phyloP scores from a whole-genome alignment of 495 filamentous ascomycete genomes.

The Pyrenopolyporus hunteri region DNA sequence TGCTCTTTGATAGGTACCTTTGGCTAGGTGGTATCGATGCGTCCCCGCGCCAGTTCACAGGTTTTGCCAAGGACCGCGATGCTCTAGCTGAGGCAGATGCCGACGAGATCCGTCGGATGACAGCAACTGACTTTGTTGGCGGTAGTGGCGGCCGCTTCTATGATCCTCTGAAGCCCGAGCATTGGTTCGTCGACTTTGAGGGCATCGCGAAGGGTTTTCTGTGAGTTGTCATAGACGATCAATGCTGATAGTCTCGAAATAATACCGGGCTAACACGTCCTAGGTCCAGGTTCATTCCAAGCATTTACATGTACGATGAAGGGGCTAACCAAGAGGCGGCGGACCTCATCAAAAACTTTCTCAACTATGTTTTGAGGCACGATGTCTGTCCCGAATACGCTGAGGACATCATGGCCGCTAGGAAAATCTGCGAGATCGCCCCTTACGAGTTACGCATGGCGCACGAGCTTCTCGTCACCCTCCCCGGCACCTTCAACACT shows the following conservation, averaged over 20 bases:
- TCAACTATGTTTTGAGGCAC: conserved; percentile 85
- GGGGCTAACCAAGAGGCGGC: conserved; percentile 36
- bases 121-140: conserved; percentile 64
- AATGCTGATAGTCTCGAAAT: conserved; percentile 15
- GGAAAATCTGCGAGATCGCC: conserved; percentile 70
- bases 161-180: conserved; percentile 48
- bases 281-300: conserved; percentile 47
- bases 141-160: conserved; percentile 50
- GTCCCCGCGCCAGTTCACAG: conserved; percentile 69
- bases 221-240: conserved; percentile 57
- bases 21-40: conserved; percentile 80
- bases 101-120: conserved; percentile 66
- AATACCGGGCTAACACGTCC: conserved; percentile 37
- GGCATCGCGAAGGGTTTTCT: conserved; percentile 78
- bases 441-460: conserved; percentile 68
- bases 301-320: conserved; percentile 36
- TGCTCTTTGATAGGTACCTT: conserved; percentile 80
- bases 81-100: conserved; percentile 59
- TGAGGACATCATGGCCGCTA: conserved; percentile 68
- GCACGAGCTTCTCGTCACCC: conserved; percentile 49
- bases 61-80: conserved; percentile 60
- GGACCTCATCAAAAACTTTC: conserved; percentile 77
- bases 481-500: conserved; percentile 80
- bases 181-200: conserved; percentile 83
- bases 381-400: conserved; percentile 83